Percentiles rank a stretch among this genome's conserved stretches.
Evolutionary conservation across 2,329 filamentous ascomycete species (phyloP).

Genomic region (Fusarium penzigii): DNA sequence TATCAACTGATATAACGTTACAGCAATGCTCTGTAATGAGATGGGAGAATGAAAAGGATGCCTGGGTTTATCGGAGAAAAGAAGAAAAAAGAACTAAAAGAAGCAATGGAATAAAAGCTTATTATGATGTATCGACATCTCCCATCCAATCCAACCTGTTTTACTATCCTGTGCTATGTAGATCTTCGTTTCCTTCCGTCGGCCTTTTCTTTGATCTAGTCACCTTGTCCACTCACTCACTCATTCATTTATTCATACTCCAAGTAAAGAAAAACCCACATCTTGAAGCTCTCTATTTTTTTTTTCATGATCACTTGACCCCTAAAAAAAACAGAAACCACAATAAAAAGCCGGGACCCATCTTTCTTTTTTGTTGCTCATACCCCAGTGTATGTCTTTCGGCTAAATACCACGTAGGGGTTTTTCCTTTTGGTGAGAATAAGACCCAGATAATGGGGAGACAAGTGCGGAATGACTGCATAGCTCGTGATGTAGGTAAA

Average conservation of each 20-base stretch:
- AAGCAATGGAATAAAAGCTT: too few species aligned
- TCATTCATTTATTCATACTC: not conserved
- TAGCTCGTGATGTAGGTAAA: not conserved
- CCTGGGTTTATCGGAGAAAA: too few species aligned
- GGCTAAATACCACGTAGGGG: not conserved
- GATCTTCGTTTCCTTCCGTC: not conserved
- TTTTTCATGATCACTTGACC: not conserved
- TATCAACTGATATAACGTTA: too few species aligned
- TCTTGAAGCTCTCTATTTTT: not conserved
- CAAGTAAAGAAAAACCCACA: not conserved
- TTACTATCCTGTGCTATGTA: too few species aligned
- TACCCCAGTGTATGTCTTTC: not conserved
- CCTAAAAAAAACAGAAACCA: not conserved
- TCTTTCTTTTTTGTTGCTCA: not conserved
- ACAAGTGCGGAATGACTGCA: not conserved
- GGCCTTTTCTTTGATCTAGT: not conserved
- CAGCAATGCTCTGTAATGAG: too few species aligned
- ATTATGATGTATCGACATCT: too few species aligned
- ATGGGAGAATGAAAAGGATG: too few species aligned
- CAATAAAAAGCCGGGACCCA: too few species aligned
- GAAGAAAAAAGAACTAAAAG: too few species aligned
- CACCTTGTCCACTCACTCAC: not conserved
- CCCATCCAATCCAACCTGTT: too few species aligned
- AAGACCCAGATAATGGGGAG: not conserved
- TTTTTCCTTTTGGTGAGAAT: too few species aligned